Percentiles rank a stretch among this genome's conserved stretches.
Conservation (phyloP, 2,329 filamentous ascomycete species). For the Xylariomycetidae sp. region DNA sequence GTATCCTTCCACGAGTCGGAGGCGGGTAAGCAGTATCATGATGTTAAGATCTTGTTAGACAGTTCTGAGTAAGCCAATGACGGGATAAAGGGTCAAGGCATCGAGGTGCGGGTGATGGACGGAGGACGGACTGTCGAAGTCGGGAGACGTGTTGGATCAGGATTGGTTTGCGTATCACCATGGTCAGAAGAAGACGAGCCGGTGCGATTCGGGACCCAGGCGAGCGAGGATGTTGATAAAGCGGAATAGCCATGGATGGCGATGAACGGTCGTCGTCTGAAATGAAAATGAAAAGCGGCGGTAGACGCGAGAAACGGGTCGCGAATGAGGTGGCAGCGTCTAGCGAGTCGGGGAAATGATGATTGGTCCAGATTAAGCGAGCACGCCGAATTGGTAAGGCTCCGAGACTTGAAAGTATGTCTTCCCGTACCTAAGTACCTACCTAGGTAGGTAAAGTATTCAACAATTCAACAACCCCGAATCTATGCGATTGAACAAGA, state of each 20-base stretch:
- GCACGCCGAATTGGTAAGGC: constrained; percentile 11
- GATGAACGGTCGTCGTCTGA: too few relatives aligned
- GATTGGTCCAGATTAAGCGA: constrained; percentile 26
- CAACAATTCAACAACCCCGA: too few relatives aligned
- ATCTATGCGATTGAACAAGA: too few relatives aligned
- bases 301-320: constrained; percentile 9
- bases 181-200: too few relatives aligned
- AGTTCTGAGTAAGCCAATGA: not conserved
- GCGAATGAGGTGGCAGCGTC: constrained; percentile 20
- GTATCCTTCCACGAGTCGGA: not conserved
- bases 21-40: not conserved
- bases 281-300: not conserved
- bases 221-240: too few relatives aligned
- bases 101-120: not conserved
- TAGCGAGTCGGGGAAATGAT: constrained; percentile 25
- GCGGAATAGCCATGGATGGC: too few relatives aligned
- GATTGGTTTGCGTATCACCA: too few relatives aligned
- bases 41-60: not conserved
- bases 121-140: not conserved
- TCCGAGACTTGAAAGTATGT: too few relatives aligned
- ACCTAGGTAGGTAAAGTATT: too few relatives aligned
- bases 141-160: too few relatives aligned
- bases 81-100: not conserved
- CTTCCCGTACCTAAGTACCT: too few relatives aligned
- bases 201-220: too few relatives aligned